Conservation (phyloP, 108 stramenopile genomes). For the Tribonema minus region DNA sequence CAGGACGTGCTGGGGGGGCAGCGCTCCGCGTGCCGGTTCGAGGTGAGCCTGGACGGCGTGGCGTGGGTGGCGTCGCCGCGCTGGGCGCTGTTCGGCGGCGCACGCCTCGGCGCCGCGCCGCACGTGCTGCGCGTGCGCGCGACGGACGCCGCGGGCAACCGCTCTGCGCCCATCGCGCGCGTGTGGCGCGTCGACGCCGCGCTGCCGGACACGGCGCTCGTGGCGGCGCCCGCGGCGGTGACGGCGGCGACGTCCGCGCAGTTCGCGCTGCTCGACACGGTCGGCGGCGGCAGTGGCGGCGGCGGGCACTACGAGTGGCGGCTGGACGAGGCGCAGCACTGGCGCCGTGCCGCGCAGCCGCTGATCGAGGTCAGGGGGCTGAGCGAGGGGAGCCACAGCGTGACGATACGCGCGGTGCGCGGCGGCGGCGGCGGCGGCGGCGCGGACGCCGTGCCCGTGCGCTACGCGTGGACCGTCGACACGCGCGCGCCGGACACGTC, state of each 20-base stretch:
- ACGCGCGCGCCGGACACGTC: constrained; percentile 18
- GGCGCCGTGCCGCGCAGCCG: neutral
- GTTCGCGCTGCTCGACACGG: constrained; percentile 19
- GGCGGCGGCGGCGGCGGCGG: neutral
- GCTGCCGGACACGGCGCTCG: constrained; percentile 12
- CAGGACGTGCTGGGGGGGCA: neutral
- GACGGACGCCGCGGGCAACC: constrained; percentile 12
- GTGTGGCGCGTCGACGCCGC: constrained; percentile 14
- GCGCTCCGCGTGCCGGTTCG: constrained; percentile 8
- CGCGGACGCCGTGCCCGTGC: neutral
- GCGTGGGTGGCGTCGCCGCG: constrained; percentile 7
- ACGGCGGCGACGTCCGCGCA: neutral
- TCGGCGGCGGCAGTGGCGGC: neutral
- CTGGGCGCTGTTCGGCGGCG: neutral
- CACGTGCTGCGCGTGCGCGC: neutral
- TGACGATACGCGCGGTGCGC: neutral
- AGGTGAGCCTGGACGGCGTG: constrained; percentile 13
- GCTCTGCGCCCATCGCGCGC: neutral
- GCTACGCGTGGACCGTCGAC: constrained; percentile 7
- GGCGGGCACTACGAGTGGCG: constrained; percentile 18
- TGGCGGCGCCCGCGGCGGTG: neutral
- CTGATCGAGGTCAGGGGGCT: no score
- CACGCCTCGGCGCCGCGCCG: neutral
- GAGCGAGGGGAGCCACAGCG: neutral
- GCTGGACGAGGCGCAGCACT: neutral